Evolutionary conservation across 1,139 yeast species (phyloP), one percentile per base, ranked within the genome.

Genomic region (Pichia inconspicua): DNA sequence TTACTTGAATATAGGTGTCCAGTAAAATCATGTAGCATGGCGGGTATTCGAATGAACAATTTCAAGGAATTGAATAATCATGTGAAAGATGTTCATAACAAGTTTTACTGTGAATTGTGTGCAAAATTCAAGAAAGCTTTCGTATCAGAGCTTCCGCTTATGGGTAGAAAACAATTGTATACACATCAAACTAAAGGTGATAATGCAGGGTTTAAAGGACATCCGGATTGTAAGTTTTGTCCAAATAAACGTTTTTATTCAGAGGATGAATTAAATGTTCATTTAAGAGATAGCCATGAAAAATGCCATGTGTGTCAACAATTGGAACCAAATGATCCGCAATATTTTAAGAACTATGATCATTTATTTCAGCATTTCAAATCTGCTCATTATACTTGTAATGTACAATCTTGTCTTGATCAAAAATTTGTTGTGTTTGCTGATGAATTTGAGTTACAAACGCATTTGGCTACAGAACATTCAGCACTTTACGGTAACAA

Each of bases 281-380:
- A 92, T 65, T 76, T 92, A 67, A 73, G 96, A 57, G 87, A 87
- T 53, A 71, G 71, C 48, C 98, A 92, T 65, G 97, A 90, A 63
- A 79, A 83, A 57, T 92, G 99, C 65, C 86, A 83, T 58, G 80
- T 94, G 38, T 92, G 99, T 69, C 95, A 89, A 57, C 82, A 78
- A 60, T 71, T 80, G 15, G 73, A 74, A 55, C 77, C 85, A 1
- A 68, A 77, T 22, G 70, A 74, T 5, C 94, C 95, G 0, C 88
- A 82, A 58, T 89, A 87, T 65, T 94, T 84, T 66, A 75, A 74
- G 55, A 78, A 90, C 64, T 90, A 90, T 60, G 83, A 84, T 48
- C 70, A 78, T 39, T 71, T 92, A 46, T 85, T 82, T 57, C 68
- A 72, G 15, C 99, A 92, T 69, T 92, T 92, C 67, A 73, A 71